Evolutionary conservation across 495 filamentous ascomycete species (phyloP).

Genomic region (Penicillium diatomitis): DNA sequence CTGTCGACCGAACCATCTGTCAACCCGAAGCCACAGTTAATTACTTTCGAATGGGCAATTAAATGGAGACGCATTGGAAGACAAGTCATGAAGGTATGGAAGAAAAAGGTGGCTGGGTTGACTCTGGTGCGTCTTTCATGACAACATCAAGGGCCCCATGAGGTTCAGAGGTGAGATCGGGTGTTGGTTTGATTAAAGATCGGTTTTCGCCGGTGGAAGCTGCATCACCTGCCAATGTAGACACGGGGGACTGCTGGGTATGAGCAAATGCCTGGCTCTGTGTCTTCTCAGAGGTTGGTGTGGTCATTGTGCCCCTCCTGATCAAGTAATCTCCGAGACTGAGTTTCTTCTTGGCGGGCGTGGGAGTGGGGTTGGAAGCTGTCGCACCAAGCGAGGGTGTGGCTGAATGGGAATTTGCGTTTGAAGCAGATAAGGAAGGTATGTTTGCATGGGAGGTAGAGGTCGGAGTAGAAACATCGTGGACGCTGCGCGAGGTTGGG

Average conservation of each 20-base stretch:
- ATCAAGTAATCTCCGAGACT: conserved; percentile 60
- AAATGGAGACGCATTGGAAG: conserved; percentile 1
- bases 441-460: conserved; percentile 22
- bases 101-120: conserved; percentile 18
- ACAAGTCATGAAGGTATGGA: conserved; percentile 20
- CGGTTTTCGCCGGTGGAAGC: conserved; percentile 8
- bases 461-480: conserved; percentile 21
- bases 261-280: conserved; percentile 12
- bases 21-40: conserved; percentile 4
- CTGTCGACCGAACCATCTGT: conserved; percentile 3
- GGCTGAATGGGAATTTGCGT: conserved; percentile 15
- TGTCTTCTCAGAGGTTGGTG: conserved; percentile 32
- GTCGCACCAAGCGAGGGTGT: conserved; percentile 18
- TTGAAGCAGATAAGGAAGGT: conserved; percentile 26
- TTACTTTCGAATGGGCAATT: conserved; percentile 1
- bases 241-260: conserved; percentile 18
- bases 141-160: conserved; percentile 16
- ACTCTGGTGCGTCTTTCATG: conserved; percentile 26
- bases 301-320: conserved; percentile 32
- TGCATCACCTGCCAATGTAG: conserved; percentile 6
- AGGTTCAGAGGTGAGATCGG: conserved; percentile 12
- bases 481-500: conserved; percentile 3
- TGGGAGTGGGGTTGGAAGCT: conserved; percentile 42
- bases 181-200: conserved; percentile 8
- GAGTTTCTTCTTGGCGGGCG: conserved; percentile 54